Evolutionary conservation across 495 filamentous ascomycete species (phyloP).

Genomic region (Penicillium canariense): DNA sequence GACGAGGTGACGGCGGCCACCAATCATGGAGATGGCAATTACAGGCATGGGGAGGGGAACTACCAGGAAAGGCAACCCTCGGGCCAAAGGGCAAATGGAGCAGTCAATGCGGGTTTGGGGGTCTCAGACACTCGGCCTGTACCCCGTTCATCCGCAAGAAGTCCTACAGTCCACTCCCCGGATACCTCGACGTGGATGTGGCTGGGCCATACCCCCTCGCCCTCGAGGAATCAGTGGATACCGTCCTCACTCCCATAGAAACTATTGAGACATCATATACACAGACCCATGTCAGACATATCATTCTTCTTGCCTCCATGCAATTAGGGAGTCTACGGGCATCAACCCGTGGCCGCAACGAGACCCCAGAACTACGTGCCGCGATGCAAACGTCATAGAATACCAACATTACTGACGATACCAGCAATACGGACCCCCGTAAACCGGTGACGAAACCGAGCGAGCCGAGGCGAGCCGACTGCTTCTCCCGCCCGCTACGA

Average conservation of each 20-base stretch:
- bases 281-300: background rate
- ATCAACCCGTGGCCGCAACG: conserved; percentile 1
- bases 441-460: conserved; percentile 36
- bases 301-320: background rate
- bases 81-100: conserved; percentile 22
- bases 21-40: conserved; percentile 29
- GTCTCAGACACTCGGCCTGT: background rate
- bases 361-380: conserved; percentile 7
- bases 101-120: conserved; percentile 3
- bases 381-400: conserved; percentile 45
- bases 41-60: conserved; percentile 8
- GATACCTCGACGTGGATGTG: conserved; percentile 14
- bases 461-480: conserved; percentile 58
- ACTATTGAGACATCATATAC: background rate
- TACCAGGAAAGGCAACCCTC: background rate
- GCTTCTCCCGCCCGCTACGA: conserved; percentile 51
- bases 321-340: background rate
- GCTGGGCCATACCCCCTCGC: background rate
- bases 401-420: conserved; percentile 13
- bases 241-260: background rate
- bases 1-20: conserved; percentile 20
- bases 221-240: background rate
- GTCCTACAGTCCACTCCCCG: background rate
- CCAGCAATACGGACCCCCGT: conserved; percentile 5
- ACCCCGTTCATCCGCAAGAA: conserved; percentile 8